Percentiles rank a stretch among this genome's conserved stretches.
Evolutionary conservation across 2,329 filamentous ascomycete genomes (phyloP).

Genomic region (Talaromyces piceae): DNA sequence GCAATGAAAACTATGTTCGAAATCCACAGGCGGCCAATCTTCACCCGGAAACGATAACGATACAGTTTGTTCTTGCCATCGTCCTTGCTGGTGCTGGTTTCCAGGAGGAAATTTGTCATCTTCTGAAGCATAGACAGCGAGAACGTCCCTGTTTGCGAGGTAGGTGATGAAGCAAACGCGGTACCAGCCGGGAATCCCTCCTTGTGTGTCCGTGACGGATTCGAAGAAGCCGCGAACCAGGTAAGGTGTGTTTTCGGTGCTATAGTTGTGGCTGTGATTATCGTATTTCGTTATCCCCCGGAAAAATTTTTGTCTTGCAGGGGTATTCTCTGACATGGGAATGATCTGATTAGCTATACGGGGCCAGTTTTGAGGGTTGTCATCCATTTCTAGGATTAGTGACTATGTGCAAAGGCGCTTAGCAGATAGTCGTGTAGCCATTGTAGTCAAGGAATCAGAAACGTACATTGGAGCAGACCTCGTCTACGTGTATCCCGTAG

Average conservation of each 20-base stretch:
- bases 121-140: conserved; percentile 15
- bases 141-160: conserved; percentile 15
- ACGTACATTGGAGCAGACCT: neutral
- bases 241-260: conserved; percentile 5
- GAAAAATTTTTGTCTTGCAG: conserved; percentile 18
- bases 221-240: conserved; percentile 31
- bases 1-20: conserved; percentile 22
- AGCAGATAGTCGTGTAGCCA: neutral
- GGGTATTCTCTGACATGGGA: conserved; percentile 9
- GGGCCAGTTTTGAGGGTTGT: conserved; percentile 22
- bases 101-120: neutral
- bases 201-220: conserved; percentile 18
- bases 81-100: too few relatives aligned
- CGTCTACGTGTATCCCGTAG: conserved; percentile 3
- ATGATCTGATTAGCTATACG: conserved; percentile 18
- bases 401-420: conserved; percentile 11
- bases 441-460: neutral
- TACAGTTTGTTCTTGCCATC: too few relatives aligned
- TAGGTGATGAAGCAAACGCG: conserved; percentile 33
- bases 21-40: conserved; percentile 12
- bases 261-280: conserved; percentile 7
- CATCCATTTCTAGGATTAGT: conserved; percentile 16
- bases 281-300: conserved; percentile 18
- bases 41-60: conserved; percentile 10
- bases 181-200: conserved; percentile 28